Evolutionary conservation across 805 yeast species (phyloP).

Genomic region (Yamadazyma kitorensis): DNA sequence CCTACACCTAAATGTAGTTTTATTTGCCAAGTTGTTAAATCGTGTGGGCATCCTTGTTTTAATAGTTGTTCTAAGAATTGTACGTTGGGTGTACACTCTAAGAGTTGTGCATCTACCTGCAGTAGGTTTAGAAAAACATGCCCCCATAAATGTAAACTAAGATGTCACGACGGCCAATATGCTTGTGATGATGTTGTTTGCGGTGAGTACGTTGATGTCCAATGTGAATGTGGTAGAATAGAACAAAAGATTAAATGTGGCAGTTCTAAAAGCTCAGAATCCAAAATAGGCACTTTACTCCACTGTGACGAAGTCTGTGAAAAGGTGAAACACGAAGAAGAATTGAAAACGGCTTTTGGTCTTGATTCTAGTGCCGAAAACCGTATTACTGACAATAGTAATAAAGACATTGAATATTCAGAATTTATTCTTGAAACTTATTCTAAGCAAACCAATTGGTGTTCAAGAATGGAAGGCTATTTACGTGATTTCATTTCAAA

Average conservation of each 20-base stretch:
- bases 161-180: conserved; percentile 58
- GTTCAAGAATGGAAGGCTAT: conserved; percentile 56
- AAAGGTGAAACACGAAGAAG: conserved; percentile 54
- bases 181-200: conserved; percentile 56
- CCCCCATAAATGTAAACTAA: conserved; percentile 61
- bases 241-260: conserved; percentile 53
- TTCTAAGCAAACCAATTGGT: conserved; percentile 63
- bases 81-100: conserved; percentile 30
- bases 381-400: conserved; percentile 13
- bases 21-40: conserved; percentile 28
- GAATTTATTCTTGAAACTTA: conserved; percentile 47
- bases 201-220: conserved; percentile 44
- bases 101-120: conserved; percentile 59
- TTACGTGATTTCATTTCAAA: conserved; percentile 22
- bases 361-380: conserved; percentile 19
- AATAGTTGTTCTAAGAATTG: conserved; percentile 61
- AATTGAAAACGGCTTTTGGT: conserved; percentile 65
- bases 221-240: conserved; percentile 66
- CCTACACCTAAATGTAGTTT: conserved; percentile 61
- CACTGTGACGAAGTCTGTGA: conserved; percentile 75
- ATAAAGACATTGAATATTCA: conserved; percentile 36
- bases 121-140: conserved; percentile 51
- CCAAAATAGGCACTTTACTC: conserved; percentile 36
- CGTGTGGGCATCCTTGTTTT: conserved; percentile 48
- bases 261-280: conserved; percentile 35